Base-by-base conservation (phyloP, 768 basidiomycete genomes). In the Chalciporus chontae region DNA sequence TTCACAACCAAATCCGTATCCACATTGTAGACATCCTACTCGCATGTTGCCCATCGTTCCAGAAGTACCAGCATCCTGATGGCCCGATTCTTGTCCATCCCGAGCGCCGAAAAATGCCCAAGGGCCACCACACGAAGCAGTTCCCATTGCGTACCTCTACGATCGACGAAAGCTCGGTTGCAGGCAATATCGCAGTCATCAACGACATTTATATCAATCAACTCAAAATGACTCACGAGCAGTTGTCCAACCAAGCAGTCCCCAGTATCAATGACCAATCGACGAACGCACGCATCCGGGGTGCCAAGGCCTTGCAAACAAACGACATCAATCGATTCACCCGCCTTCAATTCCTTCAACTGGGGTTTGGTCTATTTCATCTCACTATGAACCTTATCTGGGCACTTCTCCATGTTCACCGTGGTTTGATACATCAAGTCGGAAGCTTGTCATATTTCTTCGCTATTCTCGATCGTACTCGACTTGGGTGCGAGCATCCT, bases 401-500 rank as follows among this genome's bases (percentile, higher is more conserved):
- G 46, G 46, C 38, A 9, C 13, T 52, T 4, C 7, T 52, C 1
- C 51, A 52, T 18, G 45, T 47, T 0, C 45, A 52, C 14, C 17
- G 24, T 4, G 40, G 45, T 1, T 51, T 21, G 2, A 15, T 51
- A 2, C 5, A 32, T 15, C 31, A 51, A 13, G 4, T 24, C 3
- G 32, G 50, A 1, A 51, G 50, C 11, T 26, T 51, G 1, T 41
- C 44, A 0, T 51, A 41, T 6, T 51, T 51, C 15, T 51, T 72
- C 1, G 39, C 52, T 0, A 8, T 71, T 2, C 54, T 74, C 0
- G 62, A 71, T 26, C 50, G 21, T 3, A 43, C 50, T 2, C 23
- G 63, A 0, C 61, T 73, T 5, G 64, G 62, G 5, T 44, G 54
- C 0, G 55, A 70, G 18, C 62, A 72, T 3, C 71, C 70, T 0